phyloP scores from a whole-genome alignment of 1,284 basidiomycete species.

The Earliella scabrosa region DNA sequence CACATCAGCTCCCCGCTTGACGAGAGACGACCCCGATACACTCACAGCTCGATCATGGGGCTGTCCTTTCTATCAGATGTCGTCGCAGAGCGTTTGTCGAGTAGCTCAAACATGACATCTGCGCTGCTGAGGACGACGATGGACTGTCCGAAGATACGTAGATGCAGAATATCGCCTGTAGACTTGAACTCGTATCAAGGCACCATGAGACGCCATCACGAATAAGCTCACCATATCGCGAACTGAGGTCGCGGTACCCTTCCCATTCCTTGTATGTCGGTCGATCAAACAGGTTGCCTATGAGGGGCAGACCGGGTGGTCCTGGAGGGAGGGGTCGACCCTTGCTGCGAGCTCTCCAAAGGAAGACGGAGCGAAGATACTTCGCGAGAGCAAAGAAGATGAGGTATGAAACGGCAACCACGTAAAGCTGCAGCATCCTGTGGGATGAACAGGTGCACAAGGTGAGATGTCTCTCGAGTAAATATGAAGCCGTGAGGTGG shows the following conservation, averaged over 20 bases:
- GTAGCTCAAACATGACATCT: slow-evolving; percentile 6
- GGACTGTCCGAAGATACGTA: slow-evolving; percentile 6
- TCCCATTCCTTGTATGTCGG: background rate
- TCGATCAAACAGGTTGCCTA: slow-evolving; percentile 12
- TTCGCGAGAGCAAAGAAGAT: background rate
- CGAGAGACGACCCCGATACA: background rate
- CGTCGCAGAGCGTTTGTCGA: slow-evolving; percentile 16
- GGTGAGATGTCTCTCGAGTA: no score
- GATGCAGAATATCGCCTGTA: slow-evolving; percentile 10
- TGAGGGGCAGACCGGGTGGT: slow-evolving; percentile 1
- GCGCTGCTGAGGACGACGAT: slow-evolving; percentile 15
- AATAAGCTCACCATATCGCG: slow-evolving; percentile 3
- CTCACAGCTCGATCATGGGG: slow-evolving; percentile 7
- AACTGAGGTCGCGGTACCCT: background rate
- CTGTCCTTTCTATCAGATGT: slow-evolving; percentile 8
- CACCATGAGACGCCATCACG: background rate
- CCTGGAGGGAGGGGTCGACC: slow-evolving; percentile 12
- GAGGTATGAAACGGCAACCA: background rate
- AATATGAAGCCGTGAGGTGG: no score
- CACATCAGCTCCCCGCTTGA: background rate
- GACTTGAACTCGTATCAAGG: background rate
- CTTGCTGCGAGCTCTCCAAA: background rate
- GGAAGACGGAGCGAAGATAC: background rate
- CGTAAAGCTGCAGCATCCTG: no score
- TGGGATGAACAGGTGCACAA: no score